Evolutionary conservation across 1,284 basidiomycete genomes (phyloP).

Genomic region (Cryptococcus sp.): DNA sequence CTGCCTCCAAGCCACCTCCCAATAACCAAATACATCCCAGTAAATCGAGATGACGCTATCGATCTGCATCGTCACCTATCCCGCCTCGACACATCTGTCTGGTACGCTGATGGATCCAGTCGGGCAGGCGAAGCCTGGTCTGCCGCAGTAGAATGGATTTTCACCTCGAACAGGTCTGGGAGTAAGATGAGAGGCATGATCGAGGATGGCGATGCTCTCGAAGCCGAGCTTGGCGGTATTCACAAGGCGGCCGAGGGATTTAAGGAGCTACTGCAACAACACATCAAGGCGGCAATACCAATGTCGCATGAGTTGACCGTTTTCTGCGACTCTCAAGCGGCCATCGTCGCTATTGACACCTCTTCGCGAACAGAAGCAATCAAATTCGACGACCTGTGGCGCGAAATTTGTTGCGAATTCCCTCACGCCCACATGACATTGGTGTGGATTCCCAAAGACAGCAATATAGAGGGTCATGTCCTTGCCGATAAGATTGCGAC

Average conservation of each 20-base stretch:
- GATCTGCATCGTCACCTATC: constrained; percentile 45
- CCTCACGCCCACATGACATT: constrained; percentile 44
- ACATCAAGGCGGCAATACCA: constrained; percentile 37
- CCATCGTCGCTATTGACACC: constrained; percentile 50
- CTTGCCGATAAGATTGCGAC: constrained; percentile 50
- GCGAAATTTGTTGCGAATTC: constrained; percentile 44
- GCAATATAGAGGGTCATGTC: constrained; percentile 44
- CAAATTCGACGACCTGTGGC: constrained; percentile 45
- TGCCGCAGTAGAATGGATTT: constrained; percentile 50
- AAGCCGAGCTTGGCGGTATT: constrained; percentile 49
- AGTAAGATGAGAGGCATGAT: constrained; percentile 46
- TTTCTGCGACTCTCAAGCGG: constrained; percentile 50
- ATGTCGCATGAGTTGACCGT: constrained; percentile 48
- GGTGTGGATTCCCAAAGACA: constrained; percentile 46
- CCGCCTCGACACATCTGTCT: constrained; percentile 33
- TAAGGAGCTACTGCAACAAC: constrained; percentile 37
- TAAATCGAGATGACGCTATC: constrained; percentile 43
- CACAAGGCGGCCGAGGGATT: constrained; percentile 51
- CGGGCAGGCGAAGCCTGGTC: constrained; percentile 52
- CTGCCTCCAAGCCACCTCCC: constrained; percentile 46
- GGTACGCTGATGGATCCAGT: constrained; percentile 50
- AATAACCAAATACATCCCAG: constrained; percentile 46
- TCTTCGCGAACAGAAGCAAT: constrained; percentile 43
- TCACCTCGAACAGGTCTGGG: constrained; percentile 38
- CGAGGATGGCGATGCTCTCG: constrained; percentile 42